Base-by-base conservation (phyloP, 257 asterid species). In the Solanum virginianum region DNA sequence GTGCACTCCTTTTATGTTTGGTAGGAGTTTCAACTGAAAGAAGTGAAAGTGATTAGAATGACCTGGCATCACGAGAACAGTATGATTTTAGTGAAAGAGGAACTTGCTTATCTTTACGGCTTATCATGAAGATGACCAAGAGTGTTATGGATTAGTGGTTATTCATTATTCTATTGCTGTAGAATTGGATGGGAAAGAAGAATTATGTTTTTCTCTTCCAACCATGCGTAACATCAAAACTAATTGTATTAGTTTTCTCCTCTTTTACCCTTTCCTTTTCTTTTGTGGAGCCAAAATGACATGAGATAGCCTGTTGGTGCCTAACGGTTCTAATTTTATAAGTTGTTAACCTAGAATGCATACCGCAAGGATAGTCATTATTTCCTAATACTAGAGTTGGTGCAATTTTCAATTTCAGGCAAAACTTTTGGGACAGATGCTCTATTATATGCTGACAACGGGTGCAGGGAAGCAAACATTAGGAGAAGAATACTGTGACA, bases 401-500 rank as follows among this genome's bases (percentile, higher is more conserved):
- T 10, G 47, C 43, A 22, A 24, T 75, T 49, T 69, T 24, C 59
- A 75, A 29, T 85, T 88, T 86, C 92, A 97, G 99, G 91, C 97
- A 14, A 95, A 94, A 90, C 98, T 95, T 85, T 89, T 95, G 91
- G 99, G 98, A 39, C 99, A 97, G 92, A 94, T 95, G 98, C 97
- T 97, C 75, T 97, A 97, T 88, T 95, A 90, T 82, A 88, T 97
- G 86, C 87, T 95, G 83, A 97, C 99, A 43, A 97, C 98, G 1
- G 98, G 98, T 86, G 98, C 98, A 3, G 98, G 98, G 72, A 91
- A 93, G 88, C 99, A 97, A 91, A 95, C 99, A 32, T 91, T 97
- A 51, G 99, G 99, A 74, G 99, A 97, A 91, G 99, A 97, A 88
- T 97, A 97, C 85, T 97, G 99, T 81, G 99, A 97, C 85, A 93